Evolutionary conservation across 495 filamentous ascomycete species (phyloP).

Genomic region (Hypomontagnella submonticulosa): DNA sequence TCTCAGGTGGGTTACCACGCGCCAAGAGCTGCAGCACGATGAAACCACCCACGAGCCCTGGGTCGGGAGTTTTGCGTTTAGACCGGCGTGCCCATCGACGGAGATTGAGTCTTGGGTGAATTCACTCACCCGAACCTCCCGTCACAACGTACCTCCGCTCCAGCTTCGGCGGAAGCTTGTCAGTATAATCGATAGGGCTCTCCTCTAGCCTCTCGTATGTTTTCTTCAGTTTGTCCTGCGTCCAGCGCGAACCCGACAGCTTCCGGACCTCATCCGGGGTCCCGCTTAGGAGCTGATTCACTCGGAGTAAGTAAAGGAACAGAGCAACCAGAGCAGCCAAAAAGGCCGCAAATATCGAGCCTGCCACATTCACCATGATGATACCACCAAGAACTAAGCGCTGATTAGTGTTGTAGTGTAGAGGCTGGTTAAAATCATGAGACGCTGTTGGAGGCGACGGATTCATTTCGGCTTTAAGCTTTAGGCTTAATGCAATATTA

Average conservation of each 20-base stretch:
- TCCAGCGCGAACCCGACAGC: slow-evolving; percentile 63
- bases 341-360: slow-evolving; percentile 14
- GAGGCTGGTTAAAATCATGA: neutral
- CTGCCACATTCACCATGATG: slow-evolving; percentile 5
- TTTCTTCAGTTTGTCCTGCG: slow-evolving; percentile 54
- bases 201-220: slow-evolving; percentile 57
- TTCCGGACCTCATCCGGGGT: slow-evolving; percentile 59
- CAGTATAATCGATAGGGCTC: slow-evolving; percentile 57
- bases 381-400: neutral
- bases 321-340: slow-evolving; percentile 36
- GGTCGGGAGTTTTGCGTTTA: slow-evolving; percentile 18
- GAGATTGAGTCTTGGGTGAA: neutral
- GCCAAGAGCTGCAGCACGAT: slow-evolving; percentile 58
- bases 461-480: slow-evolving; percentile 3
- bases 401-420: neutral
- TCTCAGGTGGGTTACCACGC: slow-evolving; percentile 52
- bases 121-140: slow-evolving; percentile 65
- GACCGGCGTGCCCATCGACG: neutral
- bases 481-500: neutral
- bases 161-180: slow-evolving; percentile 64
- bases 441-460: neutral
- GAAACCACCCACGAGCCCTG: slow-evolving; percentile 58
- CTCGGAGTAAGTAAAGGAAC: slow-evolving; percentile 58
- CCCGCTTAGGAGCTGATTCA: slow-evolving; percentile 59
- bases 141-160: slow-evolving; percentile 67